phyloP scores from a whole-genome alignment of 345 rosid species.

The Combretum micranthum region DNA sequence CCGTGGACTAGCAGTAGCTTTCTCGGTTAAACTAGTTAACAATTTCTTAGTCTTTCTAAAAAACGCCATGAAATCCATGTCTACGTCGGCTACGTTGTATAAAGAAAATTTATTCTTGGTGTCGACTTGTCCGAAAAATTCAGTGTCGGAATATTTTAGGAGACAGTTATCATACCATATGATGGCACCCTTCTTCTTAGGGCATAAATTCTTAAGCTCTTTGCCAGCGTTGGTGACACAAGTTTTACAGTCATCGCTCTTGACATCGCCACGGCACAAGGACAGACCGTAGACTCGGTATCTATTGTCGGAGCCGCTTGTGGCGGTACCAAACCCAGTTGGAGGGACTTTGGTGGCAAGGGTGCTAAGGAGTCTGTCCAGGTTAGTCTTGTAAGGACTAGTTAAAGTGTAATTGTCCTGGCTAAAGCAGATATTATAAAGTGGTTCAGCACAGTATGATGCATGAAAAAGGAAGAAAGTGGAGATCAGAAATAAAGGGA shows the following conservation, averaged over 20 bases:
- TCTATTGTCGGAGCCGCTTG: no score
- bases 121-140: conserved; percentile 53
- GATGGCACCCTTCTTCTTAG: conserved; percentile 27
- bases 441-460: conserved; percentile 9
- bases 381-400: conserved; percentile 35
- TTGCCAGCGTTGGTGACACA: conserved; percentile 35
- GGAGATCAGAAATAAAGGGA: no score
- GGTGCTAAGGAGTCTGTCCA: conserved; percentile 22
- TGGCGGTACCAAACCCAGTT: no score
- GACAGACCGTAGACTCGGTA: no score
- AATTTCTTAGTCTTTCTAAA: no score
- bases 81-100: conserved; percentile 23
- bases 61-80: no score
- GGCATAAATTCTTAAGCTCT: conserved; percentile 34
- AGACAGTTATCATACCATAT: conserved; percentile 58
- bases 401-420: conserved; percentile 31
- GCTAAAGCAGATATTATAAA: conserved; percentile 38
- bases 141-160: conserved; percentile 40
- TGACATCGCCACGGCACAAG: conserved; percentile 58
- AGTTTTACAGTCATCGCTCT: conserved; percentile 37
- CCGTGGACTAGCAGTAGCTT: no score
- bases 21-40: no score
- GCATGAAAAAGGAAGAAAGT: no score
- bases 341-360: conserved; percentile 36
- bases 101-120: conserved; percentile 22